Evolutionary conservation across 768 basidiomycete genomes (phyloP).

Genomic region (Tricholomella constricta): DNA sequence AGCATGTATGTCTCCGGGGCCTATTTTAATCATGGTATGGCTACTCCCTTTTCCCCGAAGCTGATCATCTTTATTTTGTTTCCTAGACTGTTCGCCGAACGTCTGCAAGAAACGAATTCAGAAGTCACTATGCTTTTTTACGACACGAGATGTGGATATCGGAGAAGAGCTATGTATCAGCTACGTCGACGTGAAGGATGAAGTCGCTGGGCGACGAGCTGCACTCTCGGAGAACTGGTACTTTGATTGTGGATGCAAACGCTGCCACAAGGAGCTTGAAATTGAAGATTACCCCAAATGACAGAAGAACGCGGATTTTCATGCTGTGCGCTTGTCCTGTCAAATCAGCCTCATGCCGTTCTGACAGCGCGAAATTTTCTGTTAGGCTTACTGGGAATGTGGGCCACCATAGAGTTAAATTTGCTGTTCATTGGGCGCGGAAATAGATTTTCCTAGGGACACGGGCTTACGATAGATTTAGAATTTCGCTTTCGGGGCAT

Average conservation of each 20-base stretch:
- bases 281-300: not conserved
- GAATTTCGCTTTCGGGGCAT: not conserved
- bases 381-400: not conserved
- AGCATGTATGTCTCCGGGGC: conserved; percentile 61
- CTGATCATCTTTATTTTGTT: not conserved
- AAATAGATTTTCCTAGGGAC: not conserved
- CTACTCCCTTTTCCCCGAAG: not conserved
- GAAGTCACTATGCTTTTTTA: conserved; percentile 49
- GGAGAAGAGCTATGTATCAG: conserved; percentile 64
- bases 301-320: conserved; percentile 1
- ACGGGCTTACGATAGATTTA: not conserved
- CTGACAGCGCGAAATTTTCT: not conserved
- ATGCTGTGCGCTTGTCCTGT: conserved; percentile 5
- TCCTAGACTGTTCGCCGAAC: conserved; percentile 54
- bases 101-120: conserved; percentile 47
- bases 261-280: conserved; percentile 39
- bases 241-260: conserved; percentile 52
- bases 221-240: conserved; percentile 56
- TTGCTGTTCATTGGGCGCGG: not conserved
- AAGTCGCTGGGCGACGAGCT: conserved; percentile 36
- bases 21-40: conserved; percentile 69
- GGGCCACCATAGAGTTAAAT: not conserved
- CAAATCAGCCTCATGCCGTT: conserved; percentile 4
- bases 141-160: conserved; percentile 38
- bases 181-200: conserved; percentile 46